Base-by-base conservation (phyloP, 106 monocot species). In the Allium cepa region DNA sequence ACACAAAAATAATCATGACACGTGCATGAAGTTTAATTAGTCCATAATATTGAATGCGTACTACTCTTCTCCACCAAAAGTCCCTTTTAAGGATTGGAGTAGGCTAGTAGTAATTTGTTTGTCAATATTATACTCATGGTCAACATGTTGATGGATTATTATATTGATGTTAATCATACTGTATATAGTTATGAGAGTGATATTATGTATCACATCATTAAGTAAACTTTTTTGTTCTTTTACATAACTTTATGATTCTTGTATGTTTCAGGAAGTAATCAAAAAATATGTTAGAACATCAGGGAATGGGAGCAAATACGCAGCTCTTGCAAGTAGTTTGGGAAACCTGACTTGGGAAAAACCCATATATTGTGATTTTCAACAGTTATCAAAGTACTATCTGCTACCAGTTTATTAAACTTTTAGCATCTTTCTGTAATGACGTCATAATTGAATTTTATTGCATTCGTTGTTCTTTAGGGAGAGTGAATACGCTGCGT, bases 401-500 rank as follows among this genome's bases (percentile, higher is more conserved):
- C 27, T 52, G 9, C 27, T 50, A 66, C 11, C 14, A 6, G 14
- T 59, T 17, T 3, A 9, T 59, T 59, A 18, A 17, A 59, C 18
- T 17, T 17, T 59, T 17, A 17, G 36, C 18, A 8, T 59, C 17
- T 8, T 59, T 18, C 18, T 59, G 2, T 59, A 2, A 17, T 9
- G 36, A 36, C 16, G 17, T 69, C 2, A 56, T n/a, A 6, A 46
- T 56, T 50, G 5, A 56, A 45, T 56, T 46, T n/a, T 22, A 8
- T 50, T 51, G 7, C 8, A 12, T 55, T 74, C 10, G 50, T 57
- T 73, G 47, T 52, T 55, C 57, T 68, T 68, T 77, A 99, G 97
- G 83, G 93, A 99, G 79, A 99, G 93, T 78, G 97, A 99, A 73
- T 99, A 99, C 79, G 97, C 97, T 74, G 97, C 97, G 47, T 99